Evolutionary conservation across 352 stramenopile genomes (phyloP).

Genomic region (Elongisporangium anandrum): DNA sequence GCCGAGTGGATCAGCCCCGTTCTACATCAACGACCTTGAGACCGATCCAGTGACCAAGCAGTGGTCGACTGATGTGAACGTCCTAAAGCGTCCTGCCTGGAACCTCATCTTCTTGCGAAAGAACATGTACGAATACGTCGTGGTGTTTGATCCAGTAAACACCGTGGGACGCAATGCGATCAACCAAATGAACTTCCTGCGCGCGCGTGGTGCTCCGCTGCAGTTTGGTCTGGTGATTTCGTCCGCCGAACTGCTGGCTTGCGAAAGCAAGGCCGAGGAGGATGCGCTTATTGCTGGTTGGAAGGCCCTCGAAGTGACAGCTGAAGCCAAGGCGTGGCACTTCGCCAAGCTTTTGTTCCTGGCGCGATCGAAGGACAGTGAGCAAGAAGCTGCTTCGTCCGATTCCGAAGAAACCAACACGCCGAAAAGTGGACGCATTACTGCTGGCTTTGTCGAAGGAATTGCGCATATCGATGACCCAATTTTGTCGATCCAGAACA

Average conservation of each 20-base stretch:
- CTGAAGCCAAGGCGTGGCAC: constrained; percentile 65
- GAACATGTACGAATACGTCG: constrained; percentile 85
- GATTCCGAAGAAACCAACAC: not conserved
- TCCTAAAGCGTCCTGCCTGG: constrained; percentile 54
- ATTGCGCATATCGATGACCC: constrained; percentile 30
- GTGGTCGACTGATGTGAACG: constrained; percentile 44
- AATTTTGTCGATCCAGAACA: constrained; percentile 34
- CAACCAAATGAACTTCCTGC: constrained; percentile 63
- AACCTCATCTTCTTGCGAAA: constrained; percentile 83
- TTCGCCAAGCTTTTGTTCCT: constrained; percentile 79
- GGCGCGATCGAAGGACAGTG: constrained; percentile 47
- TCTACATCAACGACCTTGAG: constrained; percentile 85
- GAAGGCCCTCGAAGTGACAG: constrained; percentile 27
- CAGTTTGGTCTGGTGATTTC: constrained; percentile 75
- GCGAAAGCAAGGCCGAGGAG: constrained; percentile 33
- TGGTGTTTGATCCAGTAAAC: constrained; percentile 65
- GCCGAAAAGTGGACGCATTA: constrained; percentile 9
- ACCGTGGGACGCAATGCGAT: constrained; percentile 41
- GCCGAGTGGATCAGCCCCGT: constrained; percentile 44
- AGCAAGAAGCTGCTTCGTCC: not conserved
- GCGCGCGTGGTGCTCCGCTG: constrained; percentile 63
- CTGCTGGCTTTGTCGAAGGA: constrained; percentile 49
- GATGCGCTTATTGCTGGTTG: constrained; percentile 32
- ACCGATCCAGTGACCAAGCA: constrained; percentile 45
- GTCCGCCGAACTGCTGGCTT: constrained; percentile 60